phyloP scores from a whole-genome alignment of 2,329 filamentous ascomycete species.

The Penicillium paneum region DNA sequence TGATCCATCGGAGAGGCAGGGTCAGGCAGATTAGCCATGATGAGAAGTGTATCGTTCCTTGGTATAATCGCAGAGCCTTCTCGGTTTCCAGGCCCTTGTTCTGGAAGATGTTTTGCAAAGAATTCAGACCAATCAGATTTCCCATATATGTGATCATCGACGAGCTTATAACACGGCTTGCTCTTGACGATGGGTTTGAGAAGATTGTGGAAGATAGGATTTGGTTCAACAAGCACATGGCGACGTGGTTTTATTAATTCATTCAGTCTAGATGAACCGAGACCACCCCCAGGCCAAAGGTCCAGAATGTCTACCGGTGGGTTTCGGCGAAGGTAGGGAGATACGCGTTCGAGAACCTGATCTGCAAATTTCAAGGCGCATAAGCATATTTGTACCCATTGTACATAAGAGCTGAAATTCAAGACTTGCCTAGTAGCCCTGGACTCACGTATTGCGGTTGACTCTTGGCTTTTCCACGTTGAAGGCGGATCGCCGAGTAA shows the following conservation, averaged over 20 bases:
- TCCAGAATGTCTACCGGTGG: constrained; percentile 82
- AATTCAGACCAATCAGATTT: constrained; percentile 52
- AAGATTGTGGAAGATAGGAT: constrained; percentile 52
- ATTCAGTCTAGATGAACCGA: constrained; percentile 77
- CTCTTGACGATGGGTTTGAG: constrained; percentile 57
- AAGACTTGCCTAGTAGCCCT: constrained; percentile 34
- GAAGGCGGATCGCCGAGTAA: constrained; percentile 1
- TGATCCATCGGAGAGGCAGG: constrained; percentile 52
- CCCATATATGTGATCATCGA: constrained; percentile 56
- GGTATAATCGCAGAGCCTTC: constrained; percentile 42
- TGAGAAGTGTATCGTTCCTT: constrained; percentile 70
- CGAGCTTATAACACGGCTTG: constrained; percentile 48
- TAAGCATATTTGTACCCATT: background rate
- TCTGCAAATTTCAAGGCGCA: constrained; percentile 44
- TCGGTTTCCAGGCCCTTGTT: constrained; percentile 49
- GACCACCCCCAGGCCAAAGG: constrained; percentile 72
- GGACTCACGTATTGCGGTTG: constrained; percentile 31
- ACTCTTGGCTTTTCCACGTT: background rate
- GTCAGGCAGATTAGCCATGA: constrained; percentile 65
- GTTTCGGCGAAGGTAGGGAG: constrained; percentile 65
- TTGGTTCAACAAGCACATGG: constrained; percentile 79
- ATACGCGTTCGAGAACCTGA: constrained; percentile 68
- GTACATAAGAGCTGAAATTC: no score
- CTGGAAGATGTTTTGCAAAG: constrained; percentile 44
- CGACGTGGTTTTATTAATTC: constrained; percentile 70